These are phyloP conservation scores for Chrysoporthe cubensis DNA, from an alignment of 2,329 filamentous ascomycete genomes.

Conservation along the genomic window DNA sequence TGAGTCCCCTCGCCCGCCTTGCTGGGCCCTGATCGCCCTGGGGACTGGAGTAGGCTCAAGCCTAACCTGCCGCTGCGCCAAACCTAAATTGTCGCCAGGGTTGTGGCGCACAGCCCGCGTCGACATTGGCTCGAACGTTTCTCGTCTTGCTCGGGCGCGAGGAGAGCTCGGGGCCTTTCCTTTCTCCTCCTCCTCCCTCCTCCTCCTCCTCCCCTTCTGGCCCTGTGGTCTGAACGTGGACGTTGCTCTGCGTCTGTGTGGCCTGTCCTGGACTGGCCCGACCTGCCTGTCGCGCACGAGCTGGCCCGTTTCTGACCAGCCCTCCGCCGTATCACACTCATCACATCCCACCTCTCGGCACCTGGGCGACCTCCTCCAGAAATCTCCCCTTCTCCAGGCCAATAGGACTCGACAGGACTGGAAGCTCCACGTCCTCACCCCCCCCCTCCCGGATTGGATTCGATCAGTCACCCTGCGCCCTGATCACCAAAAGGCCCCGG, in stretches of 20 bases:
- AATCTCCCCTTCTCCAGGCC: conserved; percentile 14
- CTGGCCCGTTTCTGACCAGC: conserved; percentile 14
- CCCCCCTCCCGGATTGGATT: conserved; percentile 9
- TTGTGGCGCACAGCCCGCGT: conserved; percentile 1
- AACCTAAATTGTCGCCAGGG: not conserved
- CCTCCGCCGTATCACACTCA: conserved; percentile 18
- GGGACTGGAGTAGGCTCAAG: conserved; percentile 22
- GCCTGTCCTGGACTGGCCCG: not conserved
- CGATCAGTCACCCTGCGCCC: conserved; percentile 23
- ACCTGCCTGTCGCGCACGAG: conserved; percentile 1
- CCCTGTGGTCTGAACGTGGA: not conserved
- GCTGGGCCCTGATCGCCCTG: not conserved
- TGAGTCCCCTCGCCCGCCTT: not conserved
- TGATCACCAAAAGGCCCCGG: conserved; percentile 8
- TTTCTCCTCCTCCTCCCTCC: not conserved
- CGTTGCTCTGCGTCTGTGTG: not conserved
- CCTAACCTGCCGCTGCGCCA: conserved; percentile 12
- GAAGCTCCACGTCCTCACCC: conserved; percentile 20
- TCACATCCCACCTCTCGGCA: conserved; percentile 7
- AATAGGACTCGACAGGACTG: not conserved
- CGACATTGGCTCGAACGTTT: not conserved
- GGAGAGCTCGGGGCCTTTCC: not conserved
- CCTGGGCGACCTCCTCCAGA: conserved; percentile 17
- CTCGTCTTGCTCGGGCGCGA: not conserved
- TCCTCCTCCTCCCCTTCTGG: not conserved